phyloP scores from a whole-genome alignment of 1,284 basidiomycete species.

The Tilletia walkeri region DNA sequence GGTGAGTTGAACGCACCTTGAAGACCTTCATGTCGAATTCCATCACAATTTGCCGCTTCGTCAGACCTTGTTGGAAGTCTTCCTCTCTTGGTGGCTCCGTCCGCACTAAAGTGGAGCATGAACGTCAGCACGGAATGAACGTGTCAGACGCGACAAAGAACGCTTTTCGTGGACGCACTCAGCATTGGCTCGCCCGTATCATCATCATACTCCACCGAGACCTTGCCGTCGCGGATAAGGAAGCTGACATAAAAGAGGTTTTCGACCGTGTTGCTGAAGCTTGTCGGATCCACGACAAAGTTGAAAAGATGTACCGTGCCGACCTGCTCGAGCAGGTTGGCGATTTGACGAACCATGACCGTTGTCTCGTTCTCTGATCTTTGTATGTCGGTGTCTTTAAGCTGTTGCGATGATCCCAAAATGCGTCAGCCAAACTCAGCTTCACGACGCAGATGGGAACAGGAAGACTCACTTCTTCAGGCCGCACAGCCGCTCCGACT shows the following conservation, averaged over 20 bases:
- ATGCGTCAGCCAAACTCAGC: not conserved
- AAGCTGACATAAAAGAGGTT: slow-evolving; percentile 92
- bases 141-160: slow-evolving; percentile 20
- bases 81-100: slow-evolving; percentile 57
- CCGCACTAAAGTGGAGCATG: slow-evolving; percentile 10
- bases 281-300: slow-evolving; percentile 79
- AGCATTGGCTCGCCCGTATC: slow-evolving; percentile 69
- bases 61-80: slow-evolving; percentile 67
- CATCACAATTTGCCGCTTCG: slow-evolving; percentile 76
- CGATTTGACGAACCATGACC: slow-evolving; percentile 37
- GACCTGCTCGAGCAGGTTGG: slow-evolving; percentile 59
- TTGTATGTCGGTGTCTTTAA: slow-evolving; percentile 41
- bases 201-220: slow-evolving; percentile 60
- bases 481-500: slow-evolving; percentile 16
- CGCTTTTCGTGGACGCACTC: slow-evolving; percentile 60
- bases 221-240: slow-evolving; percentile 78
- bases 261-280: slow-evolving; percentile 87
- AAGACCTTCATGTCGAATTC: slow-evolving; percentile 81
- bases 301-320: slow-evolving; percentile 70
- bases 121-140: not conserved
- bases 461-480: slow-evolving; percentile 23
- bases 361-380: slow-evolving; percentile 43
- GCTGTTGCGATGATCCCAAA: slow-evolving; percentile 21
- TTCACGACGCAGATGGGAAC: not conserved
- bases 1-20: slow-evolving; percentile 62